Percentiles rank a stretch among this genome's conserved stretches.
These are phyloP conservation scores for Hydnum rufescens DNA, from an alignment of 768 basidiomycete genomes.

Conservation along the genomic window DNA sequence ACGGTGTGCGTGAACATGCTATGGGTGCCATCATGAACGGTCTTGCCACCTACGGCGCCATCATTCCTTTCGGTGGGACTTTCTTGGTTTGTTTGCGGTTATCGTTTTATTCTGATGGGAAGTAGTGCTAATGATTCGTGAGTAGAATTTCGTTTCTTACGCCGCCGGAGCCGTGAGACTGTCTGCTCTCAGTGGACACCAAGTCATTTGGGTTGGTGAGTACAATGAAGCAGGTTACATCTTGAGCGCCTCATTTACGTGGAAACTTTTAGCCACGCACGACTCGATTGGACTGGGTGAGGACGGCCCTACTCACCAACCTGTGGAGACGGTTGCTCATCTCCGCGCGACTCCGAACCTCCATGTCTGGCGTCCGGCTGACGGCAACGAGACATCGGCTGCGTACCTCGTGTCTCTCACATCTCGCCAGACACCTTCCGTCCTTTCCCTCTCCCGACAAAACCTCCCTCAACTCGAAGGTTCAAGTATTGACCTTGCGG, in stretches of 20 bases:
- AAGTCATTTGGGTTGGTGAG: slow-evolving; percentile 84
- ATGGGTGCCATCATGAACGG: slow-evolving; percentile 96
- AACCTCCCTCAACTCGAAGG: slow-evolving; percentile 84
- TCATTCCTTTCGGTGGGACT: slow-evolving; percentile 79
- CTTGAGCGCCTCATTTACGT: neutral
- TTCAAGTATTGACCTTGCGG: slow-evolving; percentile 67
- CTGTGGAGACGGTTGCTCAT: slow-evolving; percentile 71
- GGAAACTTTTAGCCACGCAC: slow-evolving; percentile 47
- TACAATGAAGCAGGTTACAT: slow-evolving; percentile 10
- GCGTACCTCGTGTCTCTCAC: slow-evolving; percentile 65
- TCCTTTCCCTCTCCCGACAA: slow-evolving; percentile 68
- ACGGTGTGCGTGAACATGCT: slow-evolving; percentile 92
- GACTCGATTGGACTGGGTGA: slow-evolving; percentile 87
- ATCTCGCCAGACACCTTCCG: slow-evolving; percentile 59
- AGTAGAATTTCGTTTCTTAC: slow-evolving; percentile 81
- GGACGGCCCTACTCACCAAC: slow-evolving; percentile 93
- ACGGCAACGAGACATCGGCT: slow-evolving; percentile 94
- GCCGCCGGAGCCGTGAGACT: slow-evolving; percentile 84
- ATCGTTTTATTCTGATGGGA: neutral
- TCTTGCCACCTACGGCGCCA: slow-evolving; percentile 70
- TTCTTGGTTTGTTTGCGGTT: slow-evolving; percentile 41
- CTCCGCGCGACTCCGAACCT: slow-evolving; percentile 82
- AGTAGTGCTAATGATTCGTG: neutral
- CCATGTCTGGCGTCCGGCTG: slow-evolving; percentile 83
- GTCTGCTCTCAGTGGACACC: slow-evolving; percentile 73